These are phyloP conservation scores for Lonicera japonica DNA, from an alignment of 129 eudicot species.

Conservation along the genomic window DNA sequence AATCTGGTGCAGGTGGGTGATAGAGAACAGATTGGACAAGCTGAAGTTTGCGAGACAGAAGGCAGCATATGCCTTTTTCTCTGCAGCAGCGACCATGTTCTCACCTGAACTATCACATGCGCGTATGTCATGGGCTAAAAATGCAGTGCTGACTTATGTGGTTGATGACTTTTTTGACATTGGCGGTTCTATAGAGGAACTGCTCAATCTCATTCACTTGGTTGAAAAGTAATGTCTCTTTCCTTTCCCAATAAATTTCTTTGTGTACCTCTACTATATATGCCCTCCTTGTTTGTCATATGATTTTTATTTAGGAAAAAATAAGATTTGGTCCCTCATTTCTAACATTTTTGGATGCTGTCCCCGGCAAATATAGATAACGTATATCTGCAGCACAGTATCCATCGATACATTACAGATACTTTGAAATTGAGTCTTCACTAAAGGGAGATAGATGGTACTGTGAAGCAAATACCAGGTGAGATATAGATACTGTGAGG, in stretches of 20 bases:
- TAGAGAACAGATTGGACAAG: conserved; percentile 61
- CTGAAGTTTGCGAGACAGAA: conserved; percentile 85
- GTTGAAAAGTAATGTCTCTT: conserved; percentile 47
- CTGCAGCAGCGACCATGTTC: conserved; percentile 67
- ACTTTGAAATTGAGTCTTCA: no score
- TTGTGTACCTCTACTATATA: neutral
- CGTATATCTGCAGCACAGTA: no score
- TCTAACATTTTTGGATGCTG: no score
- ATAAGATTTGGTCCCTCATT: no score
- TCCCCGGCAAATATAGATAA: no score
- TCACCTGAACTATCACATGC: conserved; percentile 77
- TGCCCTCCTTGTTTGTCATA: neutral
- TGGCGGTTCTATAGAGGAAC: conserved; percentile 80
- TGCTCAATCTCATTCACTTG: conserved; percentile 51
- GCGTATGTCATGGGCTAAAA: conserved; percentile 95
- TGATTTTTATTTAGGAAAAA: no score
- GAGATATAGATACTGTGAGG: no score
- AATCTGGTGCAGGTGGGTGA: conserved; percentile 70
- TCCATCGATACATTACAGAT: no score
- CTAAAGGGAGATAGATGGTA: no score
- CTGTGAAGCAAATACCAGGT: no score
- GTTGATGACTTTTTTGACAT: conserved; percentile 92
- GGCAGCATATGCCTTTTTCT: conserved; percentile 72
- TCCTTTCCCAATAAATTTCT: neutral
- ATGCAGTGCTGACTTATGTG: conserved; percentile 67